Evolutionary conservation across 148 eudicot genomes (phyloP).

Genomic region (Camellia japonica): DNA sequence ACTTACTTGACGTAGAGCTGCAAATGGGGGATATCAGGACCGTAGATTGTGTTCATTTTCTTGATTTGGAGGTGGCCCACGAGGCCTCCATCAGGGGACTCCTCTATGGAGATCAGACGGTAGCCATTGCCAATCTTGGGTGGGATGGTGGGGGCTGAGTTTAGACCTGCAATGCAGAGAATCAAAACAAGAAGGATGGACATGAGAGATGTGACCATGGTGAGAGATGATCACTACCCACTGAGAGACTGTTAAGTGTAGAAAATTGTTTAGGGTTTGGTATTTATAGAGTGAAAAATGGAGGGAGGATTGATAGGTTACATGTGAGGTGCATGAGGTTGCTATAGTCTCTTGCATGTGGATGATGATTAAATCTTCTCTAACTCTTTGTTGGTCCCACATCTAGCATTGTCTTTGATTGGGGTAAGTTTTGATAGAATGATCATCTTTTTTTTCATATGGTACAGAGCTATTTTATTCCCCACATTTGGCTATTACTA

Average conservation of each 20-base stretch:
- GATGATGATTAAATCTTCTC: neutral
- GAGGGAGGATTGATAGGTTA: neutral
- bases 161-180: slow-evolving; percentile 7
- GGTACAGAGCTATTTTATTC: neutral
- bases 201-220: slow-evolving; percentile 8
- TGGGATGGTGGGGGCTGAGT: slow-evolving; percentile 26
- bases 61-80: slow-evolving; percentile 75
- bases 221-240: neutral
- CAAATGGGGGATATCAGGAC: slow-evolving; percentile 76
- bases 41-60: slow-evolving; percentile 59
- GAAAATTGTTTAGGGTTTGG: neutral
- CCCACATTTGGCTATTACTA: neutral
- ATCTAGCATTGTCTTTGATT: neutral
- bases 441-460: neutral
- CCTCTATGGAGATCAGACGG: slow-evolving; percentile 70
- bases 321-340: slow-evolving; percentile 16
- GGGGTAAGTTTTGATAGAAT: neutral
- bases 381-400: neutral
- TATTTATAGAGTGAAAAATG: neutral
- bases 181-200: neutral
- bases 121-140: slow-evolving; percentile 81
- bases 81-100: slow-evolving; percentile 67
- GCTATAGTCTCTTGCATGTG: neutral
- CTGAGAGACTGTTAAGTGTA: neutral
- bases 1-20: slow-evolving; percentile 85